Base-by-base conservation (phyloP, 805 yeast genomes). In the Sugiyamaella valdiviana region DNA sequence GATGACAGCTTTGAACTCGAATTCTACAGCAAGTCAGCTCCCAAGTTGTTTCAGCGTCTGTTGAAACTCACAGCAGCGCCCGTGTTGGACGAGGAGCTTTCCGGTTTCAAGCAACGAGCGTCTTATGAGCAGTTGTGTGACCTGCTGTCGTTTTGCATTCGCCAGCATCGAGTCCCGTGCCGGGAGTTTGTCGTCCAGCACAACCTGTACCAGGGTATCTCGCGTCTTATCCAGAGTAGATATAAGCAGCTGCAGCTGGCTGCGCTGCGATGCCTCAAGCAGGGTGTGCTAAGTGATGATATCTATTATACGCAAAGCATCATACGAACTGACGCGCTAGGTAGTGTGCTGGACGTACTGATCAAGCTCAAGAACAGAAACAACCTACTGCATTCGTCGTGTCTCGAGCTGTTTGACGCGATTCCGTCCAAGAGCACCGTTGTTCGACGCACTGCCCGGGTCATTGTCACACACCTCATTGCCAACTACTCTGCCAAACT, bases 361-460 rank as follows among this genome's bases (percentile, higher is more conserved):
- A 65, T 69, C 19, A 73, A 69, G 12, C 75, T 78, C 7, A 68
- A 74, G 5, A 65, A 70, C 24, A 65, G 66, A 36, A 80, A 85
- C 61, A 84, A 82, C 59, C 66, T 89, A 51, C 74, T 84, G 2
- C 84, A 80, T 58, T 88, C 96, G 0, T 76, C 90, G 5, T 76
- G 91, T 53, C 69, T 88, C 41, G 89, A 85, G 61, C 69, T 90
- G 36, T 51, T 65, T 45, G 49, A 49, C 5, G 32, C 14, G 9
- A 26, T 26, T 6, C 32, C 32, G 3, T 26, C 32, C 7, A 26
- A 26, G 32, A 26, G 14, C 32, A 26, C 32, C 3, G 32, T 12
- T 5, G 32, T 26, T 12, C 32, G 32, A 5, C 39, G 22, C 24
- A 45, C 48, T 14, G 16, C 32, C 3, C n/a, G 48, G 22, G 29